These are phyloP conservation scores for Cucurbita argyrosperma DNA, from an alignment of 306 rosid genomes.

Conservation along the genomic window DNA sequence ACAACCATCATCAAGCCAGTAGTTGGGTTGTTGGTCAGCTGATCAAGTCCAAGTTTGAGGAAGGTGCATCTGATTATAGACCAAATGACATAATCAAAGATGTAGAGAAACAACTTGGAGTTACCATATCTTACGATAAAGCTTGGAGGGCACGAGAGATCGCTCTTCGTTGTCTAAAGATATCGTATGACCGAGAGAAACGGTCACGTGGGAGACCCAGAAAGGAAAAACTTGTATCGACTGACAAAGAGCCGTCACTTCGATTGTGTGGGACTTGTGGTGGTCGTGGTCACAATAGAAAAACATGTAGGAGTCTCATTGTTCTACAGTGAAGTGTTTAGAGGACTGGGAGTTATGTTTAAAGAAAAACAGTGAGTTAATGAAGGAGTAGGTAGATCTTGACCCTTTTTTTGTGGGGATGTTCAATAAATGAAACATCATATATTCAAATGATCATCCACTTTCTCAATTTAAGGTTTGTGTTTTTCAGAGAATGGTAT, in stretches of 20 bases:
- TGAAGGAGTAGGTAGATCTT: background rate
- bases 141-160: constrained; percentile 15
- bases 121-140: constrained; percentile 12
- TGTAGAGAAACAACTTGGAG: constrained; percentile 6
- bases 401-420: background rate
- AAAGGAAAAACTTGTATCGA: background rate
- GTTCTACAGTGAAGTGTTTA: background rate
- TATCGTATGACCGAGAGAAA: background rate
- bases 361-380: background rate
- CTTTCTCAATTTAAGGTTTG: background rate
- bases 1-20: constrained; percentile 18
- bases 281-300: constrained; percentile 7
- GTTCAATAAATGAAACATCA: background rate
- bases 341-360: background rate
- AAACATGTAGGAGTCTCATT: background rate
- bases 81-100: constrained; percentile 20
- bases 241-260: background rate
- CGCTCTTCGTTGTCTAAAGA: constrained; percentile 1
- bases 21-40: constrained; percentile 15
- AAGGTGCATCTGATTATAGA: background rate
- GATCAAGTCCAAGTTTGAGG: constrained; percentile 10
- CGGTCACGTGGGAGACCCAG: constrained; percentile 2
- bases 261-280: constrained; percentile 10
- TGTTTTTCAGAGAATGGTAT: background rate
- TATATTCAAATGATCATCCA: background rate